These are phyloP conservation scores for Chloris gayana DNA, from an alignment of 176 grass and related monocot genomes.

Conservation along the genomic window DNA sequence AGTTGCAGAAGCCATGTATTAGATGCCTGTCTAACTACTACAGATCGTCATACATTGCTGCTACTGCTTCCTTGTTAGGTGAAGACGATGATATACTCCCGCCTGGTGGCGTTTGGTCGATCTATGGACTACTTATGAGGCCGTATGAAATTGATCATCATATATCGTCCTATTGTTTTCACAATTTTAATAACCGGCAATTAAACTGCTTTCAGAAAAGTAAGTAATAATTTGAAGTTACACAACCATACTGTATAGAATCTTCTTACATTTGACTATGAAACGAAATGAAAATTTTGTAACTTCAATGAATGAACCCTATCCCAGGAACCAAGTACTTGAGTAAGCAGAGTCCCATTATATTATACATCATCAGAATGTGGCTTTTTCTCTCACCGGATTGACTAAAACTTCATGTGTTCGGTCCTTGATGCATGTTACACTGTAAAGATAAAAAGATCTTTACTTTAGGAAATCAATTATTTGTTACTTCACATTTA, in stretches of 20 bases:
- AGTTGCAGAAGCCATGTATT: not conserved
- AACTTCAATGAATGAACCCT: not conserved
- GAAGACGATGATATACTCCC: constrained; percentile 12
- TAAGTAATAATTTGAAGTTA: too few relatives aligned
- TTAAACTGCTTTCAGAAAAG: not conserved
- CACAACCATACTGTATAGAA: too few relatives aligned
- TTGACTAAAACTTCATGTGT: not conserved
- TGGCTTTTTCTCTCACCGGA: not conserved
- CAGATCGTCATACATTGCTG: not conserved
- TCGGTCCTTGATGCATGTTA: not conserved
- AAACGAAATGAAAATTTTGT: not conserved
- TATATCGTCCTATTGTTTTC: not conserved
- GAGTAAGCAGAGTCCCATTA: constrained; percentile 2
- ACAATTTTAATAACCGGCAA: not conserved
- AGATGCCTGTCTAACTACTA: constrained; percentile 2
- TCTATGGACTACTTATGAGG: not conserved
- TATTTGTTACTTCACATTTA: not conserved
- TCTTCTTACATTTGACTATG: too few relatives aligned
- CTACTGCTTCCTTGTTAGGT: constrained; percentile 29
- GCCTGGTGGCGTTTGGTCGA: constrained; percentile 36
- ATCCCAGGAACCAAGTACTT: not conserved
- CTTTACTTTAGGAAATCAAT: not conserved
- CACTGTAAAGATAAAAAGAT: not conserved
- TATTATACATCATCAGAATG: not conserved
- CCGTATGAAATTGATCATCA: not conserved